Evolutionary conservation across 306 rosid genomes (phyloP), one percentile per base, ranked within the genome.

Genomic region (Alnus glutinosa): DNA sequence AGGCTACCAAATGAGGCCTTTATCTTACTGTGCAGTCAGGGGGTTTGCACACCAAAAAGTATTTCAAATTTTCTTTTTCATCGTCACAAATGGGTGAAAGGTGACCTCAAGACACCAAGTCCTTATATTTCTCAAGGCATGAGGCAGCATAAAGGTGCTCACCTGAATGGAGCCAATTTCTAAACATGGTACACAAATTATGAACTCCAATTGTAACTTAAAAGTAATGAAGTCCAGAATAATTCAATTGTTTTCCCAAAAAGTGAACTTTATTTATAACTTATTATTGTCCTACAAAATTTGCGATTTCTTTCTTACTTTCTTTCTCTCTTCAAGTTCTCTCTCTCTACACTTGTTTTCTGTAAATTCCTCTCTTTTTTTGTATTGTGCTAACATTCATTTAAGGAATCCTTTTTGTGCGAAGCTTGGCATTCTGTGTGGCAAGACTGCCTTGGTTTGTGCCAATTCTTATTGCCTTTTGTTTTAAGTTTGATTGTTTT

Each of bases 351-450:
- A n/a, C 54, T 37, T 54, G 48, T 34, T 44, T 14, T 36, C 7
- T 58, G 46, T 76, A 44, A 42, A 42, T 19, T 49, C 39, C 30
- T 39, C 55, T 28, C 13, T 58, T 51, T 57, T 48, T 19, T 62
- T 16, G 19, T 62, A 0, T 44, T 68, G 5, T 52, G 73, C 14
- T 66, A 9, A 11, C 64, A 11, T 61, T 61, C 75, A 8, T 52
- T 37, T 14, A 54, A 49, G 37, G 61, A 55, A 19, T 9, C 18
- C 70, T 32, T 67, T 63, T 64, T 81, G 19, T 47, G 59, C 69
- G 39, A n/a, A 30, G 67, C 77, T 66, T 28, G 70, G 46, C 78
- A 49, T 76, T 71, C 57, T 62, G 30, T 71, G 18, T 76, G 36
- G 51, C 15, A 42, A 67, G 51, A 34, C 71, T 66, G 30, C n/a